Conservation (phyloP, 129 eudicot genomes). For the Flaveria bidentis region DNA sequence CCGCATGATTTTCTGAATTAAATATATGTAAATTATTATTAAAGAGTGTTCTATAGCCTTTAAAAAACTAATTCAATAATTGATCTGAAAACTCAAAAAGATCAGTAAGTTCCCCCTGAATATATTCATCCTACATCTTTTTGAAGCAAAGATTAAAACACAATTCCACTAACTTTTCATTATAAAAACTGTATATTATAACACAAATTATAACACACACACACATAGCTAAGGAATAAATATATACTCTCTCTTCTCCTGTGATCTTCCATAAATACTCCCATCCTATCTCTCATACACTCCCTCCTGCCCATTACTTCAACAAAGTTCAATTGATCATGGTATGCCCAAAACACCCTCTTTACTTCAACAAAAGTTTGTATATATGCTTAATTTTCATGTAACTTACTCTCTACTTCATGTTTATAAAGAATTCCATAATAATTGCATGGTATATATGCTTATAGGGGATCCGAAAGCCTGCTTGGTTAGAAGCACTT, state of each 20-base stretch:
- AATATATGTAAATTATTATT: no score
- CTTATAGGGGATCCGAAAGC: constrained; percentile 68
- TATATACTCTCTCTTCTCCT: constrained; percentile 33
- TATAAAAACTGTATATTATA: background rate
- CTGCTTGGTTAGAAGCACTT: constrained; percentile 93
- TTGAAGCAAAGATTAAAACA: background rate
- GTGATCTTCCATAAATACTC: constrained; percentile 71
- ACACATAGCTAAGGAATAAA: constrained; percentile 14
- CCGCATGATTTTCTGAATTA: no score
- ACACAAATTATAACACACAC: no score
- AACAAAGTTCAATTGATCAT: constrained; percentile 41
- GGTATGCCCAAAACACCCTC: constrained; percentile 40
- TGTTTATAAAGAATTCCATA: background rate
- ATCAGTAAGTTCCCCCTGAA: background rate
- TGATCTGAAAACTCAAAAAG: background rate
- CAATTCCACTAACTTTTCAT: background rate
- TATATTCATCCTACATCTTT: background rate
- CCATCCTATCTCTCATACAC: constrained; percentile 43
- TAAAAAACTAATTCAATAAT: no score
- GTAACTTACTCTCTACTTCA: constrained; percentile 1
- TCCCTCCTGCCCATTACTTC: constrained; percentile 29
- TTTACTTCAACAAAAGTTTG: background rate
- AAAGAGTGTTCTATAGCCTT: no score
- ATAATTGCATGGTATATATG: constrained; percentile 28
- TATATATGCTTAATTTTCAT: constrained; percentile 5